phyloP scores from a whole-genome alignment of 1,284 basidiomycete species.

The Ceratobasidium sp. region DNA sequence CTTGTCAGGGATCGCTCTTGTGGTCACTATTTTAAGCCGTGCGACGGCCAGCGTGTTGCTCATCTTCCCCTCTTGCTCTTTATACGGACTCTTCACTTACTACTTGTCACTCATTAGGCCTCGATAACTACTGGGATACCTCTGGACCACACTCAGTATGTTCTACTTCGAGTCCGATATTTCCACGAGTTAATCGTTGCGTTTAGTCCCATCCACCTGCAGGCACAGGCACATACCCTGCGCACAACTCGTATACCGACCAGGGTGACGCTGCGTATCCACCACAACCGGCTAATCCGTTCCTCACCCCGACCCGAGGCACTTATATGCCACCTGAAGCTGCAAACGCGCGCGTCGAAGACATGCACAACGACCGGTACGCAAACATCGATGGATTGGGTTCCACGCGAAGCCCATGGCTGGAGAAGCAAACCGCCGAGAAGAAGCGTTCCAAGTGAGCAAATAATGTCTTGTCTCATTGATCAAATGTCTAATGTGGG shows the following conservation, averaged over 20 bases:
- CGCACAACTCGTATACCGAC: not conserved
- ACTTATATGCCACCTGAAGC: slow-evolving; percentile 19
- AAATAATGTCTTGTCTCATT: not conserved
- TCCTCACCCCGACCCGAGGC: slow-evolving; percentile 29
- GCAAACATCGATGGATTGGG: slow-evolving; percentile 29
- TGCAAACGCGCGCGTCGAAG: slow-evolving; percentile 9
- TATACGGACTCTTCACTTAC: slow-evolving; percentile 2
- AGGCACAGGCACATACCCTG: slow-evolving; percentile 27
- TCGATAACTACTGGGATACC: slow-evolving; percentile 35
- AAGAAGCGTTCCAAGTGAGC: slow-evolving; percentile 36
- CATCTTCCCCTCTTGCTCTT: slow-evolving; percentile 1
- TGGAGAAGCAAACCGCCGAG: slow-evolving; percentile 18
- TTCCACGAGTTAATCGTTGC: not conserved
- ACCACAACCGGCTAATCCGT: slow-evolving; percentile 23
- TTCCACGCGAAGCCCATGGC: slow-evolving; percentile 10
- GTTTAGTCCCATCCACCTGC: slow-evolving; percentile 24
- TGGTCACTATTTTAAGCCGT: slow-evolving; percentile 8
- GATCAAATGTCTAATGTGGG: not conserved
- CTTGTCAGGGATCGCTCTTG: slow-evolving; percentile 5
- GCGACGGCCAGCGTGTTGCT: slow-evolving; percentile 12
- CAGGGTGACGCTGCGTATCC: not conserved
- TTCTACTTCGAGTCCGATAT: not conserved
- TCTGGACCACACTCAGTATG: slow-evolving; percentile 19
- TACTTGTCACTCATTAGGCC: slow-evolving; percentile 32
- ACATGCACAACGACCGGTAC: slow-evolving; percentile 33